Conservation (phyloP, 2,329 filamentous ascomycete genomes). For the Verticillium nonalfalfae region DNA sequence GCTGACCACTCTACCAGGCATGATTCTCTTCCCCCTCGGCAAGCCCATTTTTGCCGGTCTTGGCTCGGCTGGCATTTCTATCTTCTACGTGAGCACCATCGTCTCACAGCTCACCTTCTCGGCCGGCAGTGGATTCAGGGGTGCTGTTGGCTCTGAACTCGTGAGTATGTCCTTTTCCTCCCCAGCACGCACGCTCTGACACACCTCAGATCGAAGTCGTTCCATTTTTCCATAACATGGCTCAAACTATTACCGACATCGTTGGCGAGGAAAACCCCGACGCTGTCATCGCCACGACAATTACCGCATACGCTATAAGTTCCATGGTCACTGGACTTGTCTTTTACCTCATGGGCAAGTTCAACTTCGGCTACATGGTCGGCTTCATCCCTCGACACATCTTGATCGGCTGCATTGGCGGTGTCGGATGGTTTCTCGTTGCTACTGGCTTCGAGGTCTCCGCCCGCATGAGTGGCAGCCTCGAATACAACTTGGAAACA, state of each 20-base stretch:
- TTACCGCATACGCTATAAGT: constrained; percentile 83
- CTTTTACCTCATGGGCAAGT: constrained; percentile 85
- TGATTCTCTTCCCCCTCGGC: constrained; percentile 92
- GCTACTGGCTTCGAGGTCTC: constrained; percentile 92
- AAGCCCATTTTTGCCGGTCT: constrained; percentile 78
- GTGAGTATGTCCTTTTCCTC: constrained; percentile 30
- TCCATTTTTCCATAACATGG: constrained; percentile 99
- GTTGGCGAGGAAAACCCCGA: constrained; percentile 78
- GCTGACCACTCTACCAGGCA: constrained; percentile 41
- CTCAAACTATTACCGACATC: constrained; percentile 71
- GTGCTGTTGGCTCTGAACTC: constrained; percentile 91
- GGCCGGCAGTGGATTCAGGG: constrained; percentile 77
- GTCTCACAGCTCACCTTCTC: constrained; percentile 90
- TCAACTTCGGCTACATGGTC: constrained; percentile 84
- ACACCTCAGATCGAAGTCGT: constrained; percentile 78
- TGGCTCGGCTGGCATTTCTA: constrained; percentile 90
- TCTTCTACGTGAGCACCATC: constrained; percentile 98
- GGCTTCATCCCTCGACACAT: constrained; percentile 97
- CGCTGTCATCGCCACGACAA: constrained; percentile 88
- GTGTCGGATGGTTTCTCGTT: constrained; percentile 91
- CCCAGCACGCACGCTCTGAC: constrained; percentile 7
- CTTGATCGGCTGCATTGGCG: constrained; percentile 92
- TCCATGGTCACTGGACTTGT: constrained; percentile 85
- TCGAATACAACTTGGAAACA: constrained; percentile 75
- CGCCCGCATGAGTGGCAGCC: constrained; percentile 75